Conservation (phyloP, 1,284 basidiomycete genomes). For the Volvariella surrecta region DNA sequence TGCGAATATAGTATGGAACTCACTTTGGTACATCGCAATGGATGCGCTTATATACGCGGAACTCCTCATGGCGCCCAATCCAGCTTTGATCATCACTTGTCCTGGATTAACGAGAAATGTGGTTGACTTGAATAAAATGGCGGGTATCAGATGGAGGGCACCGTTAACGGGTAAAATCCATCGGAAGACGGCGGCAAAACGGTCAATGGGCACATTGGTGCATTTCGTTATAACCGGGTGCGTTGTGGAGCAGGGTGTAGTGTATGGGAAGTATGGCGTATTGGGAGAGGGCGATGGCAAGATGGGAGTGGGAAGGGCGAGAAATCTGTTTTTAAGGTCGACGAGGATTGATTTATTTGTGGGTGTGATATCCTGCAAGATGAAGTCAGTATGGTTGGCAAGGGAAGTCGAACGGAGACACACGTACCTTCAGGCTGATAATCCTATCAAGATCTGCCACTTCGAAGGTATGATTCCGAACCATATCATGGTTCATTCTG, state of each 20-base stretch:
- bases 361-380: constrained; percentile 23
- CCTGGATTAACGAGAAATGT: constrained; percentile 54
- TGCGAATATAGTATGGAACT: constrained; percentile 16
- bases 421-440: constrained; percentile 38
- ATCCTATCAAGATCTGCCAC: constrained; percentile 47
- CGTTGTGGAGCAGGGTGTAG: constrained; percentile 55
- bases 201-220: constrained; percentile 53
- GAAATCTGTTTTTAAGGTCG: constrained; percentile 6
- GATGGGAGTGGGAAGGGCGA: constrained; percentile 18
- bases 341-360: constrained; percentile 20
- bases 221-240: constrained; percentile 81
- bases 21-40: constrained; percentile 80
- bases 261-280: constrained; percentile 41
- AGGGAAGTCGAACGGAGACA: not conserved
- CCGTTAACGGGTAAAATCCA: constrained; percentile 87
- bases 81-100: constrained; percentile 55
- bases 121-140: constrained; percentile 66
- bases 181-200: constrained; percentile 76
- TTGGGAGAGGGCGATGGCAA: constrained; percentile 15
- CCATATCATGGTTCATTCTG: constrained; percentile 52
- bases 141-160: constrained; percentile 86
- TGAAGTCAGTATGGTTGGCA: not conserved
- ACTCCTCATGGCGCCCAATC: constrained; percentile 73
- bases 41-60: constrained; percentile 87
- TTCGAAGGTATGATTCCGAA: constrained; percentile 50